Conservation (phyloP, 2,329 filamentous ascomycete species). For the Leptographium lundbergii region DNA sequence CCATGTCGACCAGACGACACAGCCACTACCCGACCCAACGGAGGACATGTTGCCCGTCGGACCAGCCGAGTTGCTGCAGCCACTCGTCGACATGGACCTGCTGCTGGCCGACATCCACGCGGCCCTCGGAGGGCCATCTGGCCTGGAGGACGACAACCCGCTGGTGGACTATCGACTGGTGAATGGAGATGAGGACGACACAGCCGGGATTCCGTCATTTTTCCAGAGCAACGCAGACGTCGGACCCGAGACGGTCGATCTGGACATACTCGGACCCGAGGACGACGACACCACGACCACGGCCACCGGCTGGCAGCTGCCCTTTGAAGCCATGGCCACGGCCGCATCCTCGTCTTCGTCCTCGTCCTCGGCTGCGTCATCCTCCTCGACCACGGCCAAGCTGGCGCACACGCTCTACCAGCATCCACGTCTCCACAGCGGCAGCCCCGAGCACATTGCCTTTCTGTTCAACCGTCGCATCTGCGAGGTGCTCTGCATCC, state of each 20-base stretch:
- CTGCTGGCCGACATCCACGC: neutral
- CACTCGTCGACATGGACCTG: neutral
- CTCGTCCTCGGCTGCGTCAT: neutral
- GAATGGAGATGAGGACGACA: neutral
- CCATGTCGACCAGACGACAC: neutral
- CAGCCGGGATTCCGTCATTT: neutral
- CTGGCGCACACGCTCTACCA: neutral
- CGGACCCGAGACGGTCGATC: neutral
- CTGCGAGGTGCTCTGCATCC: conserved; percentile 3
- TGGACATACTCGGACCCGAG: neutral
- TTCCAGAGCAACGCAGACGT: neutral
- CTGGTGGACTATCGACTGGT: neutral
- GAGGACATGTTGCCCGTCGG: neutral
- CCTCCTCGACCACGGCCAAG: neutral
- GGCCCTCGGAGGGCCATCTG: neutral
- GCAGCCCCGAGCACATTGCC: conserved; percentile 4
- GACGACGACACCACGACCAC: neutral
- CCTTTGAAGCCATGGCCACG: neutral
- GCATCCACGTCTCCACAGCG: neutral
- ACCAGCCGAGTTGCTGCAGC: neutral
- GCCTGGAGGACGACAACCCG: neutral
- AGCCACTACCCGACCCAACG: neutral
- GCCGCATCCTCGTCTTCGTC: neutral
- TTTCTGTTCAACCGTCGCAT: conserved; percentile 2
- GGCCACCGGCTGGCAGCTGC: neutral